A percentile compares a stretch with the other conserved stretches of the same genome.
phyloP scores from a whole-genome alignment of 208 protist genomes.

The Tetramitus jugosus region DNA sequence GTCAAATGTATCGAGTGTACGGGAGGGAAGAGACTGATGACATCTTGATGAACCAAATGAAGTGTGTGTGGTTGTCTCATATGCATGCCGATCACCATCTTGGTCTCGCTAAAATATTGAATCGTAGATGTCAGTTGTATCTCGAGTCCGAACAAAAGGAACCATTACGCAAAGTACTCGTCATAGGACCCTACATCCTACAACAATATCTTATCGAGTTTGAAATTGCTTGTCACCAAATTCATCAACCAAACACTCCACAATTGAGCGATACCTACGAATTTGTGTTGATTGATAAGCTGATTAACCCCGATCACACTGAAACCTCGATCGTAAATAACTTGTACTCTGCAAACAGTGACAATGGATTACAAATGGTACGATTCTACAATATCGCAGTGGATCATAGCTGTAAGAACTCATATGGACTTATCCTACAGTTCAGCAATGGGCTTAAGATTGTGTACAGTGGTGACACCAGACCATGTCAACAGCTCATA shows the following conservation, averaged over 20 bases:
- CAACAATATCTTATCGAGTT: background rate
- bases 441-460: background rate
- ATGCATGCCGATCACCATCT: conserved; percentile 28
- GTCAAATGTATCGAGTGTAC: conserved; percentile 19
- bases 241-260: background rate
- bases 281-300: background rate
- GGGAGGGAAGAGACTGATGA: conserved; percentile 13
- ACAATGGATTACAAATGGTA: background rate
- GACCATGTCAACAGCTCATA: conserved; percentile 10
- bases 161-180: too few relatives aligned
- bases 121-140: background rate
- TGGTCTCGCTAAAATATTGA: background rate
- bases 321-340: too few relatives aligned
- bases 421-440: background rate
- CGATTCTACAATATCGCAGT: conserved; percentile 1
- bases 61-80: conserved; percentile 28
- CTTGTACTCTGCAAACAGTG: too few relatives aligned
- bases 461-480: conserved; percentile 29
- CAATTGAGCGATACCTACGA: background rate
- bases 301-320: background rate
- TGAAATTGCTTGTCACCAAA: background rate
- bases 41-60: conserved; percentile 7
- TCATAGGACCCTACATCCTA: background rate
- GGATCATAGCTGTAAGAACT: background rate
- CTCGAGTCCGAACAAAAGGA: background rate